Base-by-base conservation (phyloP, 768 basidiomycete genomes). In the Lactarius akahatsu region DNA sequence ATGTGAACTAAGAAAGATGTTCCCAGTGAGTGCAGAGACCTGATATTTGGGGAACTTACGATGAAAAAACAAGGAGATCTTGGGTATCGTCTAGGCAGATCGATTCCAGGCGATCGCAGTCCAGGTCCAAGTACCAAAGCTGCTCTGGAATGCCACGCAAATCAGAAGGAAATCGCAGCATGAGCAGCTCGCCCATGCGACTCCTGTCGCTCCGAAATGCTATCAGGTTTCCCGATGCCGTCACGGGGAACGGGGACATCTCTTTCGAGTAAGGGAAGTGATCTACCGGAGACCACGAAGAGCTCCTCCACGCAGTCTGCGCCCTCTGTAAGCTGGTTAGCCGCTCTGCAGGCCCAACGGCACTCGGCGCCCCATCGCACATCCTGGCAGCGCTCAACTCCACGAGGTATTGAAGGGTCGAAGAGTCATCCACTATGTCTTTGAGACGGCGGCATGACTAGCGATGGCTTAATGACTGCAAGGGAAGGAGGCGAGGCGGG, bases 361-460 rank as follows among this genome's bases (percentile, higher is more conserved):
- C 16, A 15, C 16, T 54, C 16, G 50, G 50, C 9, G 28, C 23
- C 26, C 63, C 63, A 8, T 64, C 58, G 58, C 50, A 41, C 57
- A 64, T 64, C 38, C 58, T 50, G 18, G 58, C 20, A 28, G 47
- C 57, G 20, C 36, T 43, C 11, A 64, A 58, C 45, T 41, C 63
- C 20, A 64, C 20, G 58, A 41, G 28, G 8, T 64, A 64, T 52
- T 28, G 34, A 11, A 64, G 57, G 11, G 18, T n/a, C 4, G 57
- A 59, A 26, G 47, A 54, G 32, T 45, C 36, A 15, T 52, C 63
- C 13, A 64, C 58, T 30, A 59, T 55, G 36, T 23, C 38, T 15
- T 64, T 64, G 38, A 59, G 28, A 26, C 47, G 57, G n/a, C n/a
- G 63, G 9, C 63, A 59, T 30, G 50, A 54, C 63, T 64, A 40